Conservation (phyloP, 2,329 filamentous ascomycete species). For the Delphinella strobiligena region DNA sequence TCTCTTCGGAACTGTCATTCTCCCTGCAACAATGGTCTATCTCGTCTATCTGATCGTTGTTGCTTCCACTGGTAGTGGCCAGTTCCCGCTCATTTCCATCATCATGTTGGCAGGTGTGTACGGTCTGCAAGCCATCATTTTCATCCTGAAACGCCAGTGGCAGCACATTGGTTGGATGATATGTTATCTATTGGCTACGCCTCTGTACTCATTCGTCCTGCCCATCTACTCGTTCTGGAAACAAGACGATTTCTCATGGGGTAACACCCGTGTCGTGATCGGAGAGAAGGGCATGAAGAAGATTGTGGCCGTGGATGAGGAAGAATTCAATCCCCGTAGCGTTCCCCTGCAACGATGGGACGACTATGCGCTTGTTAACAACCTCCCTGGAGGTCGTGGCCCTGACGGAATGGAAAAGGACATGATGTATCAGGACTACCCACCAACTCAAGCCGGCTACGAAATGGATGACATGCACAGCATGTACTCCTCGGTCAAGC, state of each 20-base stretch:
- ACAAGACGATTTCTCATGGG: constrained; percentile 97
- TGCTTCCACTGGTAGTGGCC: constrained; percentile 55
- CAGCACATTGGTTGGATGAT: constrained; percentile 99
- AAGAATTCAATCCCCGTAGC: constrained; percentile 79
- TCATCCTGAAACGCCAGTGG: constrained; percentile 95
- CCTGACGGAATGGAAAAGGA: constrained; percentile 50
- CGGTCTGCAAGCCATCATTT: constrained; percentile 89
- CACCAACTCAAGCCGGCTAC: constrained; percentile 42
- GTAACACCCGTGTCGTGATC: constrained; percentile 94
- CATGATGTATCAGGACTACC: constrained; percentile 12
- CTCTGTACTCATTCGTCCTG: constrained; percentile 81
- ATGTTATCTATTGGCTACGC: constrained; percentile 92
- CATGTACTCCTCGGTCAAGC: constrained; percentile 82
- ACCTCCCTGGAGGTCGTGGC: constrained; percentile 81
- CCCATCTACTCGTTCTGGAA: constrained; percentile 99
- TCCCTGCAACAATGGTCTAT: constrained; percentile 80
- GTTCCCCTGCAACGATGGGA: constrained; percentile 96
- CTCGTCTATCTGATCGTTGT: constrained; percentile 77
- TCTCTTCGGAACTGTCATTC: constrained; percentile 80
- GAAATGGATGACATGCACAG: constrained; percentile 99
- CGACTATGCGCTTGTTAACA: constrained; percentile 79
- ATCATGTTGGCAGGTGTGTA: constrained; percentile 85
- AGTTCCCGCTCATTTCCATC: constrained; percentile 77
- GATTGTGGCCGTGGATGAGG: constrained; percentile 71
- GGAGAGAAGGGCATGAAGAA: constrained; percentile 87